Evolutionary conservation across 768 basidiomycete species (phyloP).

Genomic region (Psilocybe cyanescens): DNA sequence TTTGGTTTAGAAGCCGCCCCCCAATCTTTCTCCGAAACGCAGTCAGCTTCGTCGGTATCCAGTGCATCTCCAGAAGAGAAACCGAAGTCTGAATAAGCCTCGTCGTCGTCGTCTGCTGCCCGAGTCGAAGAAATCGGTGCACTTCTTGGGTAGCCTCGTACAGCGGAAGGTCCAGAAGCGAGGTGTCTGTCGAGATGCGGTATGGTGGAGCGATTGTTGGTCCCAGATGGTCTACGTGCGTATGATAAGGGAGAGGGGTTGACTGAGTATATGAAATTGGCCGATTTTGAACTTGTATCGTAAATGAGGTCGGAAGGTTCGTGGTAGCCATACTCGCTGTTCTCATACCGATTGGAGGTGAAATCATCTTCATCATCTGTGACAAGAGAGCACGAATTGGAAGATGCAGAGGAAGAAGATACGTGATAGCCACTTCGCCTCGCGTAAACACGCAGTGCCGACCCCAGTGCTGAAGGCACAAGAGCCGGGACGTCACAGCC

Average conservation of each 20-base stretch:
- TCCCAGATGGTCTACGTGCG: constrained; percentile 71
- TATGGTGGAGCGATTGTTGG: constrained; percentile 67
- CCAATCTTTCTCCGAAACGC: constrained; percentile 28
- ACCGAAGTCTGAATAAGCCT: constrained; percentile 43
- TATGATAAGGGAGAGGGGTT: constrained; percentile 58
- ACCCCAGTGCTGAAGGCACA: constrained; percentile 67
- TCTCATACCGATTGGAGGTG: constrained; percentile 33
- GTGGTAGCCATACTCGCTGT: constrained; percentile 34
- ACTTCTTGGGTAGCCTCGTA: constrained; percentile 45
- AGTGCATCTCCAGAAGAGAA: constrained; percentile 41
- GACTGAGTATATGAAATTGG: constrained; percentile 36
- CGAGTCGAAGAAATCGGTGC: constrained; percentile 39
- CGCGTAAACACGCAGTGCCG: constrained; percentile 49
- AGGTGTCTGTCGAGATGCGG: constrained; percentile 57
- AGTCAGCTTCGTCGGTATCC: constrained; percentile 33
- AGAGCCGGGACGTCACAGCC: constrained; percentile 70
- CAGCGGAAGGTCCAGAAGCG: constrained; percentile 32
- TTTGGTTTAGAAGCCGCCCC: constrained; percentile 24
- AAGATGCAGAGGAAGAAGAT: constrained; percentile 62
- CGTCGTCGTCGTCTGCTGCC: constrained; percentile 50
- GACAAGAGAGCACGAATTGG: constrained; percentile 65
- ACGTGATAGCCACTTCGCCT: constrained; percentile 53
- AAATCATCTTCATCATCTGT: constrained; percentile 70
- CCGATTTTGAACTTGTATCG: constrained; percentile 48
- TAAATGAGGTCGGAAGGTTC: constrained; percentile 43